Percentiles rank a stretch among this genome's conserved stretches.
These are phyloP conservation scores for Erodium chrysanthum DNA, from an alignment of 441 rosid genomes.

Conservation along the genomic window DNA sequence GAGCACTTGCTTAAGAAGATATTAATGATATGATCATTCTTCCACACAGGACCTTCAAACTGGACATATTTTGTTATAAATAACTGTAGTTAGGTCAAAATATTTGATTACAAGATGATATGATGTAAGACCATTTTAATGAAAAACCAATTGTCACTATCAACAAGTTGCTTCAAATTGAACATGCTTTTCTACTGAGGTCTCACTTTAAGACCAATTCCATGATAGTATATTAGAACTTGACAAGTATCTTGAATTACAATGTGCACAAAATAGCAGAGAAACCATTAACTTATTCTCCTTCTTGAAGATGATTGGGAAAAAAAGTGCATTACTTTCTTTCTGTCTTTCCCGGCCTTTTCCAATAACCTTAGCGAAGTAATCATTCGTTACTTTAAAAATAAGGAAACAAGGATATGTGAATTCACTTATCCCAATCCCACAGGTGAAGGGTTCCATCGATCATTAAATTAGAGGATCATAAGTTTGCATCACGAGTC, in stretches of 20 bases:
- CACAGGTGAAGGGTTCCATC: too few relatives aligned
- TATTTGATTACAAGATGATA: neutral
- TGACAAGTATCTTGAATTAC: neutral
- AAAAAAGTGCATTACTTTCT: too few relatives aligned
- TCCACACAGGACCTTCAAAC: neutral
- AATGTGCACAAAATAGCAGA: neutral
- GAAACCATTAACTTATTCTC: neutral
- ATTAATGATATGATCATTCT: neutral
- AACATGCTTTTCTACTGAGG: neutral
- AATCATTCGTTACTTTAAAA: too few relatives aligned
- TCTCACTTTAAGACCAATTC: neutral
- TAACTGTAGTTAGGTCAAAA: neutral
- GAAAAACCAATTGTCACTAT: neutral
- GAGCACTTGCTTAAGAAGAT: neutral
- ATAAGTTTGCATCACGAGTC: too few relatives aligned
- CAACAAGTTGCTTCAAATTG: neutral
- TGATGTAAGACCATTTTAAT: neutral
- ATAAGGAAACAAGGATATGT: too few relatives aligned
- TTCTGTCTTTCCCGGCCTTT: too few relatives aligned
- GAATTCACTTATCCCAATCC: too few relatives aligned
- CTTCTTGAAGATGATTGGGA: neutral
- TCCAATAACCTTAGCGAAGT: too few relatives aligned
- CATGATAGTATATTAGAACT: neutral
- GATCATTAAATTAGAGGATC: too few relatives aligned
- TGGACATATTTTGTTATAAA: neutral